Evolutionary conservation across 1,284 basidiomycete genomes (phyloP), one percentile per base, ranked within the genome.

Genomic region (Hypsizygus ulmarius): DNA sequence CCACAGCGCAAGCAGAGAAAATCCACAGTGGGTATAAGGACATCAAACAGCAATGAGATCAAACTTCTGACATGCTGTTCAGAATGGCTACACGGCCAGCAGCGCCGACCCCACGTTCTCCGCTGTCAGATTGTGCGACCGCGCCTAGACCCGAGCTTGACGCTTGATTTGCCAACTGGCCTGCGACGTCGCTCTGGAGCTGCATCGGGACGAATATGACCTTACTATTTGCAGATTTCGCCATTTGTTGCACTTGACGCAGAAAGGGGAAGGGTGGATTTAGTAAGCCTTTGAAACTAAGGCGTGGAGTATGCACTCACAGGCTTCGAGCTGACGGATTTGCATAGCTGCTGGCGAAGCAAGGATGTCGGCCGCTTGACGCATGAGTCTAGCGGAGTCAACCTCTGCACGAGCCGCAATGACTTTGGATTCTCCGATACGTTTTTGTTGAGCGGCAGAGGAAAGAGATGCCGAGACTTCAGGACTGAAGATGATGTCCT

Each of bases 381-480:
- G 79, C 94, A 97, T 97, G 64, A 97, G 82, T 59, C 91, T 82
- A 36, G 95, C 93, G 33, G 93, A 79, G 64, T 97, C 93, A 54
- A 97, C 95, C 72, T 98, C 95, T 14, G 95, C 96, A 53, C 92
- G 82, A 0, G 95, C 96, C 39, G 93, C 93, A 60, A 98, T 97
- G 64, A 98, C 93, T 70, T 95, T 97, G 64, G 81, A 83, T 72
- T 97, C 95, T 69, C 93, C 95, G 56, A 97, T 85, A 52, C 95
- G 82, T 78, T 95, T 96, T 73, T 92, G 88, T 64, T 95, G 93
- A 29, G 94, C 94, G 19, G 95, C 95, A 51, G 87, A 90, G 28
- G 92, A 95, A 51, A 98, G 80, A 9, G 89, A 92, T 27, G 93
- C 88, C 54, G 93, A 84, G n/a, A 97, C 81, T 57, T 97, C 95